Evolutionary conservation across 768 basidiomycete genomes (phyloP), one percentile per base, ranked within the genome.

Genomic region (Tylopilus balloui): DNA sequence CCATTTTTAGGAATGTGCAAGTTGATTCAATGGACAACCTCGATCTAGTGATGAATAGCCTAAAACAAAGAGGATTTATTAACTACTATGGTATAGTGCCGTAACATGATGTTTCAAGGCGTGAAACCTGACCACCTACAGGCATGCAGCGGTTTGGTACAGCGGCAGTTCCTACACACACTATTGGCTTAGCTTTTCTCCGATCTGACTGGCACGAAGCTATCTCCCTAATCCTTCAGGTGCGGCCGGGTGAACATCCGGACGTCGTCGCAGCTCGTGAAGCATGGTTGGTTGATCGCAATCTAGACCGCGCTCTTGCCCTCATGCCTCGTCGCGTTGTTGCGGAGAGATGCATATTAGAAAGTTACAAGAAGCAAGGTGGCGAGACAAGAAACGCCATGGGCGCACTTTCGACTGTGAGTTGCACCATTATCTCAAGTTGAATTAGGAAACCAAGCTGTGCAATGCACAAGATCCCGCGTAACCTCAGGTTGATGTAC

Each of bases 141-240:
- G 93, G 95, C 38, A 98, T 99, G 95, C 96, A 99, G 62, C 86
- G 96, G 11, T 99, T 99, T 69, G 96, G 96, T 41, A 98, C 94
- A 2, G 92, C 96, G 14, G 85, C 92, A 27, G 84, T 98, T 32
- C 93, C 95, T 4, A 98, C 96, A 0, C 96, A 99, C 62, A 75
- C 87, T 2, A 94, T 98, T 47, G 96, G 96, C 15, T 78, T 98
- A 17, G 88, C 92, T 4, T 73, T 99, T 32, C 77, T 99, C 20
- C 83, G 81, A 59, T 88, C 88, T 1, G 85, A 97, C 55, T 99
- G 94, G 94, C 82, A 88, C 46, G 78, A 78, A 52, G 96, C 96
- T 6, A 75, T 91, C 31, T 81, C 85, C 15, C 71, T 96, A 56
- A 82, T 99, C 43, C 76, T 99, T 34, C 79, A 81, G 46, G 80